Evolutionary conservation across 257 asterid genomes (phyloP).

Genomic region (Rauvolfia tetraphylla): DNA sequence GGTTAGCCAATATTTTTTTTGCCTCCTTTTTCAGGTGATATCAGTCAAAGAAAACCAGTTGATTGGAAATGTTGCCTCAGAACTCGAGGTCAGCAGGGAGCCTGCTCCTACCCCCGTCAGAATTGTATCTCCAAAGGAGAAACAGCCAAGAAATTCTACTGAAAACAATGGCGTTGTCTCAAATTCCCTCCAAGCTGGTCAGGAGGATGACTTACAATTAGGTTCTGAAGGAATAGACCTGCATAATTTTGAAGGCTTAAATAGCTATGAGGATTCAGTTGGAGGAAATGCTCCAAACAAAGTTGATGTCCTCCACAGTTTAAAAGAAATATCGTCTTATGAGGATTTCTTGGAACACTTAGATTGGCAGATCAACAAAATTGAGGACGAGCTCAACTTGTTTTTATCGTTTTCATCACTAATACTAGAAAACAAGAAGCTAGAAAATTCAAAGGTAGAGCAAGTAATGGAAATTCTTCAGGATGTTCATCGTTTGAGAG

Average conservation of each 20-base stretch:
- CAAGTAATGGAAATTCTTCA: constrained; percentile 54
- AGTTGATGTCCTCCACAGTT: constrained; percentile 23
- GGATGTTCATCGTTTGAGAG: constrained; percentile 50
- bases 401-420: constrained; percentile 53
- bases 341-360: constrained; percentile 58
- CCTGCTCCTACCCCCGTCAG: constrained; percentile 46
- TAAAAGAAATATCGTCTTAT: constrained; percentile 43
- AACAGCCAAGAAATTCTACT: constrained; percentile 22
- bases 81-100: constrained; percentile 41
- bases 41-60: constrained; percentile 70
- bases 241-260: constrained; percentile 24
- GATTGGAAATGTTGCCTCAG: constrained; percentile 66
- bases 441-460: constrained; percentile 47
- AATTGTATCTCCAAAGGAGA: constrained; percentile 60
- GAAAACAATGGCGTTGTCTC: constrained; percentile 24
- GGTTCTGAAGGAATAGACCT: constrained; percentile 17
- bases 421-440: constrained; percentile 47
- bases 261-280: constrained; percentile 20
- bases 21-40: constrained; percentile 58
- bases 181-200: constrained; percentile 23
- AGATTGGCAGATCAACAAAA: constrained; percentile 55
- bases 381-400: constrained; percentile 66
- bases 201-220: constrained; percentile 31
- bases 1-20: neutral
- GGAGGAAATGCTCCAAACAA: constrained; percentile 15